Conservation (phyloP, 306 rosid genomes). For the Sesbania bispinosa region DNA sequence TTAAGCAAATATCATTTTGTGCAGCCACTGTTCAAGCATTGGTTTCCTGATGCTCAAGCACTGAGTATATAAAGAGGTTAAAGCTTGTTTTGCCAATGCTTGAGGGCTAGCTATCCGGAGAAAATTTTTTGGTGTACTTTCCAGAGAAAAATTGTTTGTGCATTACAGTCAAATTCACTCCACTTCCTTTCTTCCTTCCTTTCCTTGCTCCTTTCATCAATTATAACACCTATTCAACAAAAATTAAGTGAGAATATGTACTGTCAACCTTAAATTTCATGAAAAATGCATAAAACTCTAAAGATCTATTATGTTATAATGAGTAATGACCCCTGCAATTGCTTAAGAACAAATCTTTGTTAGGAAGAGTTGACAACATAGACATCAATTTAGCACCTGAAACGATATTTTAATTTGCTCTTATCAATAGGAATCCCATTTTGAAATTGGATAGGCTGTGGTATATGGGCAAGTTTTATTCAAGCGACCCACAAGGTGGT, state of each 20-base stretch:
- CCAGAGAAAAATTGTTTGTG: neutral
- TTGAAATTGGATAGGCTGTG: neutral
- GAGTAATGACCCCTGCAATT: no score
- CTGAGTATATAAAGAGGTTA: neutral
- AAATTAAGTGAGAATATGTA: neutral
- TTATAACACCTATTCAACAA: neutral
- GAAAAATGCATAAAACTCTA: neutral
- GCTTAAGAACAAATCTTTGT: no score
- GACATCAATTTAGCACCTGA: neutral
- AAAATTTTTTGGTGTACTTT: neutral
- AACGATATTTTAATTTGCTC: neutral
- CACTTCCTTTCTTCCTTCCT: neutral
- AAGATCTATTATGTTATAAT: no score
- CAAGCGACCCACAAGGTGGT: neutral
- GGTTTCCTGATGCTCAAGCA: neutral
- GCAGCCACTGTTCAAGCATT: neutral
- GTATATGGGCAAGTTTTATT: neutral
- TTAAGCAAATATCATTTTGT: neutral
- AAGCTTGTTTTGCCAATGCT: neutral
- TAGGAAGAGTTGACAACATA: neutral
- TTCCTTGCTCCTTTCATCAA: neutral
- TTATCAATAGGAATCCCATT: neutral
- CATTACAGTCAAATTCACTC: neutral
- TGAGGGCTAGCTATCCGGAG: neutral
- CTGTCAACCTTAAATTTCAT: neutral